A percentile compares a stretch with the other conserved stretches of the same genome.
Conservation (phyloP, 441 rosid species). For the Breynia disticha region DNA sequence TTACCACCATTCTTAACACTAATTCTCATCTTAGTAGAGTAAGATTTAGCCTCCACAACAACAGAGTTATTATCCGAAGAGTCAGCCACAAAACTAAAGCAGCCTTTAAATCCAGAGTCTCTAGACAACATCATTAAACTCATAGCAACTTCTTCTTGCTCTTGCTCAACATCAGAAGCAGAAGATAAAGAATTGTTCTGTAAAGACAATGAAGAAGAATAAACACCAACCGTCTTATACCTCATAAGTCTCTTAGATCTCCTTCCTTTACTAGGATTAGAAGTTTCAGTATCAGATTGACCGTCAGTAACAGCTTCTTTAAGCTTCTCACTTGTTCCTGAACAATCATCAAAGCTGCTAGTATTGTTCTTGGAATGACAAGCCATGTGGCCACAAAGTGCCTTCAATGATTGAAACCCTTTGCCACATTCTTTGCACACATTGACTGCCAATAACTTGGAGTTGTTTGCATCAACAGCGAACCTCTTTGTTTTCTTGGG, state of each 20-base stretch:
- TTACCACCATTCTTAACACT: constrained; percentile 20
- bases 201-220: constrained; percentile 24
- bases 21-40: constrained; percentile 37
- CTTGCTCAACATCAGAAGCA: constrained; percentile 54
- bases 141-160: constrained; percentile 48
- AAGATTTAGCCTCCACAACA: constrained; percentile 46
- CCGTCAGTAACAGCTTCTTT: constrained; percentile 37
- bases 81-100: constrained; percentile 42
- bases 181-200: constrained; percentile 33
- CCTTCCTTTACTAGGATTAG: constrained; percentile 38
- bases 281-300: constrained; percentile 55
- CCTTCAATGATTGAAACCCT: constrained; percentile 65
- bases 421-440: constrained; percentile 66
- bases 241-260: constrained; percentile 40
- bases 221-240: constrained; percentile 22
- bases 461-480: constrained; percentile 26
- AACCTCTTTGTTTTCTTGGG: constrained; percentile 60
- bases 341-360: constrained; percentile 23
- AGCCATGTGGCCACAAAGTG: constrained; percentile 70
- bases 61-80: constrained; percentile 59
- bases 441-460: constrained; percentile 24
- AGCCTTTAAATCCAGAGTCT: constrained; percentile 40
- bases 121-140: constrained; percentile 62
- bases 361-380: constrained; percentile 50
- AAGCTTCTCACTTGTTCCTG: constrained; percentile 26